Evolutionary conservation across 1,139 yeast species (phyloP).

Genomic region (Arxiozyma slooffiae): DNA sequence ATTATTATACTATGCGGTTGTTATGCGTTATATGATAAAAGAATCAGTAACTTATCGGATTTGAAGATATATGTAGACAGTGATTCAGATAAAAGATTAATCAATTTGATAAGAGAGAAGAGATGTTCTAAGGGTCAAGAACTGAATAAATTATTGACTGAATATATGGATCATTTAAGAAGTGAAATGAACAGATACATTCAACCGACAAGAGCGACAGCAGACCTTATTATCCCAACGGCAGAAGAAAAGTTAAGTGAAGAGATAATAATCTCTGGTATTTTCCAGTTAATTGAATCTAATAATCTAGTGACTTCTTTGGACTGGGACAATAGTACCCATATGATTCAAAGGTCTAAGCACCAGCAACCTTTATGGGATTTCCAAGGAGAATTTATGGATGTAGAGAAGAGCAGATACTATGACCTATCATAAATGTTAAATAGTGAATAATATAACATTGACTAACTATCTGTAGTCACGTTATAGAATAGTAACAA

Average conservation of each 20-base stretch:
- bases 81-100: slow-evolving; percentile 75
- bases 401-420: slow-evolving; percentile 42
- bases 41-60: slow-evolving; percentile 48
- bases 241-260: slow-evolving; percentile 45
- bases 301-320: slow-evolving; percentile 4
- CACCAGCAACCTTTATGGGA: slow-evolving; percentile 15
- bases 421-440: slow-evolving; percentile 33
- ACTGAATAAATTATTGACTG: slow-evolving; percentile 45
- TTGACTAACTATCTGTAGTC: not conserved
- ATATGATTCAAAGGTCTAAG: not conserved
- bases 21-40: slow-evolving; percentile 63
- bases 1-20: slow-evolving; percentile 49
- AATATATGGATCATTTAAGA: slow-evolving; percentile 58
- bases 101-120: slow-evolving; percentile 55
- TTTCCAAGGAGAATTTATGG: slow-evolving; percentile 37
- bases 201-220: slow-evolving; percentile 63
- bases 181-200: slow-evolving; percentile 70
- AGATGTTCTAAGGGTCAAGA: slow-evolving; percentile 12
- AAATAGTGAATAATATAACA: not conserved
- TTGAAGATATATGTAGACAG: slow-evolving; percentile 73
- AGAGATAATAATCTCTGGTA: slow-evolving; percentile 65
- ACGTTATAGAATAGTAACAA: too few species aligned
- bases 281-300: slow-evolving; percentile 36
- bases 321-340: not conserved
- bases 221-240: slow-evolving; percentile 74